Conservation (phyloP, 2,329 filamentous ascomycete species). For the Penicillium hordei region DNA sequence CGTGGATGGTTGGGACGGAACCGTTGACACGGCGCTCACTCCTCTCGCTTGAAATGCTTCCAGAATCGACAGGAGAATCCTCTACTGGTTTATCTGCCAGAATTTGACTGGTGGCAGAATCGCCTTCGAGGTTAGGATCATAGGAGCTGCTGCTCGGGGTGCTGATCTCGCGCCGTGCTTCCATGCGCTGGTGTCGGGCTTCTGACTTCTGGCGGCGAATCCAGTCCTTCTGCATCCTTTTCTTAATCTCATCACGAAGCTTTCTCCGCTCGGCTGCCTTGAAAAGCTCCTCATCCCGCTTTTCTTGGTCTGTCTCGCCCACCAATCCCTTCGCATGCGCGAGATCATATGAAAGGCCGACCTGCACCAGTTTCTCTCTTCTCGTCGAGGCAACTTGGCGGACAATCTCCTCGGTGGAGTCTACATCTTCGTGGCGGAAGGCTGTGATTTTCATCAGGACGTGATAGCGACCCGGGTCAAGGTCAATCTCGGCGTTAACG, state of each 20-base stretch:
- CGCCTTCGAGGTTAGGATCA: conserved; percentile 5
- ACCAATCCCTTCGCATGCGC: conserved; percentile 47
- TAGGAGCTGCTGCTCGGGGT: conserved; percentile 8
- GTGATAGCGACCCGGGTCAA: conserved; percentile 72
- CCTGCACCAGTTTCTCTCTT: conserved; percentile 67
- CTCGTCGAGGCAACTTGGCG: conserved; percentile 60
- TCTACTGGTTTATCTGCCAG: conserved; percentile 25
- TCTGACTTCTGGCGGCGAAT: conserved; percentile 41
- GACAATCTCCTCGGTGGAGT: conserved; percentile 66
- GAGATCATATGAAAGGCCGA: conserved; percentile 49
- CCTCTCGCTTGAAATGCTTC: conserved; percentile 22
- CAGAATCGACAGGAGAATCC: conserved; percentile 29
- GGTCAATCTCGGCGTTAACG: conserved; percentile 72
- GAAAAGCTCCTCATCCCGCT: conserved; percentile 33
- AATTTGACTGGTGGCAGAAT: conserved; percentile 17
- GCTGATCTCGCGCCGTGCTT: conserved; percentile 28
- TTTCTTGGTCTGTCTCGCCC: conserved; percentile 41
- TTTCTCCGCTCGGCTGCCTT: conserved; percentile 38
- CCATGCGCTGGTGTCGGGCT: conserved; percentile 33
- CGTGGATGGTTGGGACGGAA: conserved; percentile 30
- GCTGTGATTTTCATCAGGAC: conserved; percentile 75
- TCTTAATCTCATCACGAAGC: conserved; percentile 40
- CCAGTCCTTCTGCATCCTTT: conserved; percentile 42
- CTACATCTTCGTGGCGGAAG: conserved; percentile 52
- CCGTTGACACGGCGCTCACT: conserved; percentile 19